Percentiles rank a stretch among this genome's conserved stretches.
These are phyloP conservation scores for Pyricularia pennisetigena DNA, from an alignment of 2,329 filamentous ascomycete species.

Conservation along the genomic window DNA sequence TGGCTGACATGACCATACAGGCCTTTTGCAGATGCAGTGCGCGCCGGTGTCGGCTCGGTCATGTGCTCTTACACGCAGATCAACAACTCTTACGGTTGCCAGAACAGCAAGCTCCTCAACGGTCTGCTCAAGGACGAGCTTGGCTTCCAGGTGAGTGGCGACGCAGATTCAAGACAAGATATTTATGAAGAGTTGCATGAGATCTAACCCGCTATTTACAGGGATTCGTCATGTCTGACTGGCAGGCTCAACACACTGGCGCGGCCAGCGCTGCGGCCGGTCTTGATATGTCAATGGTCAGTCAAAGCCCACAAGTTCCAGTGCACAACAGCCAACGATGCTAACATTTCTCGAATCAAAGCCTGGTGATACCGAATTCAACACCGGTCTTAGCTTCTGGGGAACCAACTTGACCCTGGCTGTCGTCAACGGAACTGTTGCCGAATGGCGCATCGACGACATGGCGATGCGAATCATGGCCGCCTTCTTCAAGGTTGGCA, in stretches of 20 bases:
- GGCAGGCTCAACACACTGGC: slow-evolving; percentile 57
- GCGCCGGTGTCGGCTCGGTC: slow-evolving; percentile 38
- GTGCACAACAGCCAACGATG: not conserved
- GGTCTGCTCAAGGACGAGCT: slow-evolving; percentile 54
- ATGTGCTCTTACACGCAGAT: slow-evolving; percentile 52
- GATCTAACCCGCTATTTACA: too few relatives aligned
- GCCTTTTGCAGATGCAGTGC: slow-evolving; percentile 52
- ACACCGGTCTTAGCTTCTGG: slow-evolving; percentile 66
- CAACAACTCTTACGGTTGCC: slow-evolving; percentile 58
- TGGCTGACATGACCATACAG: not conserved
- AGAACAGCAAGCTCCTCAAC: slow-evolving; percentile 55
- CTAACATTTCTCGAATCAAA: not conserved
- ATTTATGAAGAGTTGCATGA: too few relatives aligned
- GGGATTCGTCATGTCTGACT: slow-evolving; percentile 50
- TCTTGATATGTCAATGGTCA: slow-evolving; percentile 71
- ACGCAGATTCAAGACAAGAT: too few relatives aligned
- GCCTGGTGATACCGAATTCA: slow-evolving; percentile 70
- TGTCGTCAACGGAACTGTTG: slow-evolving; percentile 80
- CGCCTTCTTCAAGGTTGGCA: slow-evolving; percentile 57
- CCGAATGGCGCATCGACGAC: slow-evolving; percentile 80
- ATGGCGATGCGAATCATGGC: slow-evolving; percentile 81
- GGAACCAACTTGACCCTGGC: slow-evolving; percentile 81
- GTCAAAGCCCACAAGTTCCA: not conserved
- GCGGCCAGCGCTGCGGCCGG: slow-evolving; percentile 58
- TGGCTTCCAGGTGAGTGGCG: slow-evolving; percentile 38